Percentiles rank a stretch among this genome's conserved stretches.
Conservation (phyloP, 75 land plant genomes). For the Pseudotsuga menziesii region DNA sequence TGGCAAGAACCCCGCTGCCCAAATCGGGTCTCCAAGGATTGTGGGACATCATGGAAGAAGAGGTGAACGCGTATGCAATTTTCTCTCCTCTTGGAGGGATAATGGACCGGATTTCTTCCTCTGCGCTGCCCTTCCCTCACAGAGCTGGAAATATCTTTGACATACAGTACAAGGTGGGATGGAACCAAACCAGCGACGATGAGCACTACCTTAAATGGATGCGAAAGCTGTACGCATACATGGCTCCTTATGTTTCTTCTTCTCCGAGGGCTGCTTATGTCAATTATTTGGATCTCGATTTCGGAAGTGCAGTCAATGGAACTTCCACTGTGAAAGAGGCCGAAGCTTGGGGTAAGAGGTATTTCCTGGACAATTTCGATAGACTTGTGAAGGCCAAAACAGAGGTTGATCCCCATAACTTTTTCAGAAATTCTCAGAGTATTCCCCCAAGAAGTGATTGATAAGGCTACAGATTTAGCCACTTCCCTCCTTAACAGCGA, state of each 20-base stretch:
- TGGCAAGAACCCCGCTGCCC: neutral
- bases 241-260: slow-evolving; percentile 12
- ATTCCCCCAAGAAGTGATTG: slow-evolving; percentile 16
- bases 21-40: neutral
- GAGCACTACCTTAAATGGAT: slow-evolving; percentile 5
- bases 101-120: neutral
- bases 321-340: neutral
- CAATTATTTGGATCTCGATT: slow-evolving; percentile 15
- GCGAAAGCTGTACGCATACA: slow-evolving; percentile 9
- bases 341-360: slow-evolving; percentile 17
- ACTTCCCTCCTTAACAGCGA: no score
- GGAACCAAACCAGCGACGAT: neutral
- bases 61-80: slow-evolving; percentile 1
- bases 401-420: slow-evolving; percentile 20
- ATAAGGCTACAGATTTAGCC: no score
- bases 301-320: neutral
- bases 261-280: slow-evolving; percentile 13
- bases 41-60: neutral
- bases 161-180: slow-evolving; percentile 8
- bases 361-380: slow-evolving; percentile 23
- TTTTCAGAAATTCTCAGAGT: slow-evolving; percentile 25
- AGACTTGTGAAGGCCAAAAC: slow-evolving; percentile 27
- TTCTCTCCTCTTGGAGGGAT: slow-evolving; percentile 5
- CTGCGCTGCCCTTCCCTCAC: slow-evolving; percentile 16
- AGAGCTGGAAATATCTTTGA: neutral